Conservation (phyloP, 441 rosid genomes). For the Brassica balearica region DNA sequence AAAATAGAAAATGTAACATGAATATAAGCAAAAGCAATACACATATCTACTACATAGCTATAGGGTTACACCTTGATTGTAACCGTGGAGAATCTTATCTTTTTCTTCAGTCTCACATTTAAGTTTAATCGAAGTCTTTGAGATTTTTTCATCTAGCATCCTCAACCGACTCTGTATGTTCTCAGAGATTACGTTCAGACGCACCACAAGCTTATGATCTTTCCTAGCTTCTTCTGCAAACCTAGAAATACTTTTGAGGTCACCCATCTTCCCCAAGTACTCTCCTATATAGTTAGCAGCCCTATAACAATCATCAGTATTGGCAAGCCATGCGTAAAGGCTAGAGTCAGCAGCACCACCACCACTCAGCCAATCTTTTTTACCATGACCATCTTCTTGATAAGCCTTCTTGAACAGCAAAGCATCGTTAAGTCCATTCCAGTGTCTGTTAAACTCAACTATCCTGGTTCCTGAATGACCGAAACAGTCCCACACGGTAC, state of each 20-base stretch:
- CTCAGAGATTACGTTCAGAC: slow-evolving; percentile 59
- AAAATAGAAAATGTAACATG: slow-evolving; percentile 10
- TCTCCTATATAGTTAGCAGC: slow-evolving; percentile 70
- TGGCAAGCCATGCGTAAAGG: slow-evolving; percentile 96
- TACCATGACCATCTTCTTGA: slow-evolving; percentile 79
- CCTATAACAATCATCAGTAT: slow-evolving; percentile 74
- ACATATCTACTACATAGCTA: not conserved
- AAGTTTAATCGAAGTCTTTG: slow-evolving; percentile 57
- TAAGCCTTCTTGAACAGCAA: slow-evolving; percentile 85
- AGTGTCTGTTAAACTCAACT: slow-evolving; percentile 85
- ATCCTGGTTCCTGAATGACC: slow-evolving; percentile 90
- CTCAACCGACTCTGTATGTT: slow-evolving; percentile 56
- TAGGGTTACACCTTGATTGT: slow-evolving; percentile 69
- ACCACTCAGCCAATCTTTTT: slow-evolving; percentile 63
- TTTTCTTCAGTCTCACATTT: slow-evolving; percentile 65
- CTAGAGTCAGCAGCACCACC: slow-evolving; percentile 45
- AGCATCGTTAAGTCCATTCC: slow-evolving; percentile 94
- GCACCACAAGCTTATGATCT: slow-evolving; percentile 67
- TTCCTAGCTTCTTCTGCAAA: slow-evolving; percentile 87
- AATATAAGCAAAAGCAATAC: slow-evolving; percentile 15
- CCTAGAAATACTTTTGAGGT: slow-evolving; percentile 78
- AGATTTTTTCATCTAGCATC: slow-evolving; percentile 62
- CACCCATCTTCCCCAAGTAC: slow-evolving; percentile 74
- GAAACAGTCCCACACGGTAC: slow-evolving; percentile 76
- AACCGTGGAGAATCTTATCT: slow-evolving; percentile 72